Conservation (phyloP, 1,139 yeast species). For the Debaryomycetaceae sp. region DNA sequence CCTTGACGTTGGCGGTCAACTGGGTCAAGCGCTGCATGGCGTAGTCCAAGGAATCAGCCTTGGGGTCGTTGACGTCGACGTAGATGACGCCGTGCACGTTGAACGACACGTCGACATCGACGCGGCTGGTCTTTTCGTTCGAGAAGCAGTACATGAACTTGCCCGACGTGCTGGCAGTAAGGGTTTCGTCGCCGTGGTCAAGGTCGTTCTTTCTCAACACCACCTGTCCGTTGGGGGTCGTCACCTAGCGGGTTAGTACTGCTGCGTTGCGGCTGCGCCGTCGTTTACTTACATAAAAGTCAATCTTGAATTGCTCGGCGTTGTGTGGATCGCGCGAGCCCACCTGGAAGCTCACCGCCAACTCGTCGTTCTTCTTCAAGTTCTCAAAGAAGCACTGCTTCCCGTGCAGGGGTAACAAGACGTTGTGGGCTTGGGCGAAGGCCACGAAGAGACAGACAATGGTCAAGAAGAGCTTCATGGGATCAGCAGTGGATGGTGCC, state of each 20-base stretch:
- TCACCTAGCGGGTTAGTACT: conserved; percentile 28
- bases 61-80: conserved; percentile 79
- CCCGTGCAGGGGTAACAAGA: conserved; percentile 77
- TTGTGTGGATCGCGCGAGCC: conserved; percentile 85
- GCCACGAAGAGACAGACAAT: conserved; percentile 15
- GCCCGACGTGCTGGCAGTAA: conserved; percentile 65
- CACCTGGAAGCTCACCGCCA: conserved; percentile 87
- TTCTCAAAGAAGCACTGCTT: conserved; percentile 86
- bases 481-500: too few relatives aligned
- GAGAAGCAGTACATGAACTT: conserved; percentile 87
- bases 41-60: conserved; percentile 77
- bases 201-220: conserved; percentile 48
- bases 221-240: conserved; percentile 56
- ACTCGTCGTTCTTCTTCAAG: conserved; percentile 77
- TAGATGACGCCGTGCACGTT: conserved; percentile 92
- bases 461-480: conserved; percentile 10
- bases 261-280: neutral
- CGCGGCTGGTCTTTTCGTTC: conserved; percentile 70
- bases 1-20: conserved; percentile 79
- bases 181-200: conserved; percentile 77
- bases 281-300: conserved; percentile 48
- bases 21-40: conserved; percentile 76
- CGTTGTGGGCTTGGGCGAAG: conserved; percentile 62
- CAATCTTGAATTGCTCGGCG: conserved; percentile 72
- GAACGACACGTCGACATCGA: conserved; percentile 88